Conservation (phyloP, 371 early-diverging fungal genomes). For the Paraphysoderma sedebokerense region DNA sequence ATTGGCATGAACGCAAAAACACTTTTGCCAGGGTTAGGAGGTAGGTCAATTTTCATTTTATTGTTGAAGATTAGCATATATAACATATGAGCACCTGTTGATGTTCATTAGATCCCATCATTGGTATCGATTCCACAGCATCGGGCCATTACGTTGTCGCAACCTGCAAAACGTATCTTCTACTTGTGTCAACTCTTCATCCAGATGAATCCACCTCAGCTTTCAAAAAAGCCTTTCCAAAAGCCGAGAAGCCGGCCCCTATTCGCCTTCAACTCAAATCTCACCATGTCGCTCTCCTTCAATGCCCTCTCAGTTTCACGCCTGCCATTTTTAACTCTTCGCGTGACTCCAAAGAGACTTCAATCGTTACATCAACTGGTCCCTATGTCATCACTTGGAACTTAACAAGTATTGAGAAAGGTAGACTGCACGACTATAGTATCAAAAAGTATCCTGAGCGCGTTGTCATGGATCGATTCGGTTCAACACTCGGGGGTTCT, state of each 20-base stretch:
- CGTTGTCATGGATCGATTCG: too few species aligned
- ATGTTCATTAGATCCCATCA: conserved; percentile 70
- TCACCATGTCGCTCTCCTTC: conserved; percentile 78
- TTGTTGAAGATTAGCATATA: too few species aligned
- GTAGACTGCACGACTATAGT: too few species aligned
- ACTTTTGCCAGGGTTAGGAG: conserved; percentile 69
- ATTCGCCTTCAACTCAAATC: conserved; percentile 68
- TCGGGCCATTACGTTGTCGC: conserved; percentile 75
- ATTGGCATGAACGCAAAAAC: conserved; percentile 77
- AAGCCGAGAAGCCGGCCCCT: conserved; percentile 45
- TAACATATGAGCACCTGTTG: too few species aligned
- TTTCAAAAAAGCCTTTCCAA: conserved; percentile 45
- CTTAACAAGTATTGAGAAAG: too few species aligned
- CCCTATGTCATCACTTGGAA: conserved; percentile 89
- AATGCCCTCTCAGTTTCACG: conserved; percentile 53
- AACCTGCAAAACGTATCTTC: conserved; percentile 72
- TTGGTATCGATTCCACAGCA: conserved; percentile 77
- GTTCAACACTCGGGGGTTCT: too few species aligned
- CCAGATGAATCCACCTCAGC: conserved; percentile 33
- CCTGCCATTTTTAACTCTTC: conserved; percentile 73
- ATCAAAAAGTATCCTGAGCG: too few species aligned
- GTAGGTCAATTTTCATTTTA: too few species aligned
- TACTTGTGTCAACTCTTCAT: too few species aligned
- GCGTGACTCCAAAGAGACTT: conserved; percentile 30
- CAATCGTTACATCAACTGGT: conserved; percentile 77